Evolutionary conservation across 2,329 filamentous ascomycete species (phyloP).

Genomic region (Helminthosporium solani): DNA sequence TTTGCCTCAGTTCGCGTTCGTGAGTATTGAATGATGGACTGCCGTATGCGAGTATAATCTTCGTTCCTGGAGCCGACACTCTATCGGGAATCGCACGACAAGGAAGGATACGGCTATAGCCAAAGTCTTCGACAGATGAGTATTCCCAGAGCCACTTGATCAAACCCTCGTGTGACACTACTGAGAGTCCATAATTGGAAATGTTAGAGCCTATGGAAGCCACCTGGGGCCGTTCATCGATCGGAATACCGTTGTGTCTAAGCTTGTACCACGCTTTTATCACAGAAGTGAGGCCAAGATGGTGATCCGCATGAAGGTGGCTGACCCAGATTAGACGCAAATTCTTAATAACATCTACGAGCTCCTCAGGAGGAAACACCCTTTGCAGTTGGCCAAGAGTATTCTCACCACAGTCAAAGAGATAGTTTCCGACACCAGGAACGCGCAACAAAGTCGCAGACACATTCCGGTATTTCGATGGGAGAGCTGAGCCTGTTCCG

Average conservation of each 20-base stretch:
- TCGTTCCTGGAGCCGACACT: conserved; percentile 18
- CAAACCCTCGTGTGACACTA: conserved; percentile 73
- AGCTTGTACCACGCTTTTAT: conserved; percentile 76
- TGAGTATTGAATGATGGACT: not conserved
- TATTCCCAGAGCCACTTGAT: conserved; percentile 78
- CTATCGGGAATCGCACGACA: conserved; percentile 44
- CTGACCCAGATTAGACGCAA: conserved; percentile 88
- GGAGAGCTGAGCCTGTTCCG: conserved; percentile 86
- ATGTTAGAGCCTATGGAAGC: conserved; percentile 40
- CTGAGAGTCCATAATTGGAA: conserved; percentile 30
- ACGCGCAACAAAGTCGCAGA: conserved; percentile 83
- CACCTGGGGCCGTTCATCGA: conserved; percentile 15
- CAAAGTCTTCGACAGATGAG: conserved; percentile 72
- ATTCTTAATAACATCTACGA: conserved; percentile 71
- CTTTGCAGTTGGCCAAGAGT: conserved; percentile 85
- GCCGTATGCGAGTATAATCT: conserved; percentile 27
- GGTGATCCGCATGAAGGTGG: conserved; percentile 94
- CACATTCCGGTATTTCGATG: conserved; percentile 94
- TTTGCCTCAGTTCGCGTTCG: conserved; percentile 11
- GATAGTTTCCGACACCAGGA: conserved; percentile 81
- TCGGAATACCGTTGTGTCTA: conserved; percentile 47
- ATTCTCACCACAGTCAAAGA: conserved; percentile 90
- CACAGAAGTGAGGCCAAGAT: conserved; percentile 80
- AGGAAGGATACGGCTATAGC: conserved; percentile 61
- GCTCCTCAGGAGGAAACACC: conserved; percentile 64